Base-by-base conservation (phyloP, 108 stramenopile genomes). In the Pseudonitzschia multiseries region DNA sequence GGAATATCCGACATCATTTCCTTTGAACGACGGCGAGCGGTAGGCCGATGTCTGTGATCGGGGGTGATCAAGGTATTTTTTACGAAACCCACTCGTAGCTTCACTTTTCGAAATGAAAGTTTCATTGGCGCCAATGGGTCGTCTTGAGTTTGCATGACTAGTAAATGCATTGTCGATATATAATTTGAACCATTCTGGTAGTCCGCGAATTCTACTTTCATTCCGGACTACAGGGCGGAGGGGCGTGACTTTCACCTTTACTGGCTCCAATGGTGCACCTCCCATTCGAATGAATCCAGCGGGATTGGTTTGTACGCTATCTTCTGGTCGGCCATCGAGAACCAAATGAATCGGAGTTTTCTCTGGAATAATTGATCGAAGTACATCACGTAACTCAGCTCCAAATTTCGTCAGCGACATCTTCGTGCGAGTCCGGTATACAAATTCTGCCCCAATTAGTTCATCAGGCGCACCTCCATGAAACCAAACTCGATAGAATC, bases 391-490 rank as follows among this genome's bases (percentile, higher is more conserved):
- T 28, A 96, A 78, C 13, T 86, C 78, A 17, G 81, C 64, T 12
- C 89, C 91, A 78, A 96, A 93, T 42, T 86, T 75, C 56, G 86
- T 85, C 24, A 96, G 81, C 28, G 78, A 77, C 22, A 87, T 78
- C 63, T 71, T 81, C 18, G 65, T 81, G 18, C 85, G 82, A 27
- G 89, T 87, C 36, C 92, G 84, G 68, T 96, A 93, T 18, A 96
- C 86, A 65, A 92, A 96, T 36, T 86, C 90, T 40, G 85, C 80
- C 22, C 91, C 89, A 21, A 89, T 82, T 13, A 96, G 78, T 60
- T 96, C 92, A 66, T 96, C 92, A 18, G 95, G 92, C 12, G 95
- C 95, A 13, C 89, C 89, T 17, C 95, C 95, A 79, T 96, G 95
- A 69, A 93, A 96, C 80, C 86, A 92, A 36, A 96, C 92, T 62